Conservation (phyloP, 306 rosid species). For the Vigna unguiculata region DNA sequence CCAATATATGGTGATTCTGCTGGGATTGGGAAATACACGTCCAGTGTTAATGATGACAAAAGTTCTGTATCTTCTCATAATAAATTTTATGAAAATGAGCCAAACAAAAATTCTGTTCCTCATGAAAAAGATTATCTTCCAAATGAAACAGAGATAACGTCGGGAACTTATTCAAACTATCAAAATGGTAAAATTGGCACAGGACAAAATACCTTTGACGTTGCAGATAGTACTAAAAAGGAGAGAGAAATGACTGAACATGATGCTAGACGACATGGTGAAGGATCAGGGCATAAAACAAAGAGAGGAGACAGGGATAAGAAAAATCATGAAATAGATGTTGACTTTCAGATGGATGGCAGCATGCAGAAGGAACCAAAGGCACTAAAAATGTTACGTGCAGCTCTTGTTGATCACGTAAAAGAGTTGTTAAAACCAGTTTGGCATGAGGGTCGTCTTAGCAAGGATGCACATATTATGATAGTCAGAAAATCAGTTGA, state of each 20-base stretch:
- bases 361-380: slow-evolving; percentile 63
- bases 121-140: slow-evolving; percentile 56
- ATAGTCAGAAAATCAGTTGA: slow-evolving; percentile 87
- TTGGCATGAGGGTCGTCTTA: slow-evolving; percentile 87
- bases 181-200: slow-evolving; percentile 53
- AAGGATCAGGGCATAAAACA: slow-evolving; percentile 53
- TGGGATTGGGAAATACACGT: slow-evolving; percentile 57
- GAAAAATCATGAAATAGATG: slow-evolving; percentile 57
- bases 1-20: slow-evolving; percentile 53
- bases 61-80: slow-evolving; percentile 85
- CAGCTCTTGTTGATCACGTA: slow-evolving; percentile 78
- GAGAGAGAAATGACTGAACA: slow-evolving; percentile 40
- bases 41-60: slow-evolving; percentile 64
- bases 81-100: slow-evolving; percentile 57
- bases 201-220: slow-evolving; percentile 49
- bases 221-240: slow-evolving; percentile 46
- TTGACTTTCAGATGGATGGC: slow-evolving; percentile 54
- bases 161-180: slow-evolving; percentile 57
- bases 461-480: slow-evolving; percentile 79
- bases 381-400: slow-evolving; percentile 63
- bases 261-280: slow-evolving; percentile 56
- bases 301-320: slow-evolving; percentile 57
- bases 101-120: slow-evolving; percentile 50
- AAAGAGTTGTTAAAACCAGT: slow-evolving; percentile 89
- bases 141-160: slow-evolving; percentile 67